Base-by-base conservation (phyloP, 2,329 filamentous ascomycete genomes). In the Colletotrichum shisoi region DNA sequence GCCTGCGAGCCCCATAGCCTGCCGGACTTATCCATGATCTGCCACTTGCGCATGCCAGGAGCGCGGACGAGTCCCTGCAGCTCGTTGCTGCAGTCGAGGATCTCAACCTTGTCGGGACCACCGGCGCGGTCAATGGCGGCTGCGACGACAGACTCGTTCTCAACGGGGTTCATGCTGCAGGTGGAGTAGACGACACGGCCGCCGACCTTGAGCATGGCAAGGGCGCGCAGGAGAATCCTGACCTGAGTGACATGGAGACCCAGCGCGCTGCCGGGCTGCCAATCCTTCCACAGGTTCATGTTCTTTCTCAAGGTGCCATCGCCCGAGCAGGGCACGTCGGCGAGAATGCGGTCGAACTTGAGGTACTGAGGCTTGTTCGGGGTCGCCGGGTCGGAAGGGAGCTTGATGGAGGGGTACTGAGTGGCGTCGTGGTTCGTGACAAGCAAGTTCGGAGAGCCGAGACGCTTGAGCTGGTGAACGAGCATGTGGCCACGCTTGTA, bases 341-440 rank as follows among this genome's bases (percentile, higher is more conserved):
- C 94, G 63, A 99, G 83, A 69, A 99, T 96, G 69, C 95, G 90
- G 78, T 99, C 95, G 73, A 97, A 99, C 81, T 97, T 97, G 68
- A 99, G 87, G 78, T 97, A 98, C 71, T 86, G 84, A 68, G 85
- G 85, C 71, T 83, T 82, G 31, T 80, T 80, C 39, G 81, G 82
- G 68, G 86, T 84, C 70, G 86, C 83, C 21, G 82, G 76, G 40
- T 82, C 78, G 3, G 83, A 81, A 13, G 88, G 89, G n/a, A 98
- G 85, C 75, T 91, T 92, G 74, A 99, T 93, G 0, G 94, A 93
- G 3, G 95, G 95, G 79, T 94, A 99, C 78, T 96, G 89, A 4
- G 94, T 97, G 48, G 95, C 95, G 78, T 99, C 95, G 81, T 99
- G 94, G 78, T 99, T 98, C 48, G 93, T 98, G 69, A 99, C 94